phyloP scores from a whole-genome alignment of 495 filamentous ascomycete species.

The Extremus antarcticus region DNA sequence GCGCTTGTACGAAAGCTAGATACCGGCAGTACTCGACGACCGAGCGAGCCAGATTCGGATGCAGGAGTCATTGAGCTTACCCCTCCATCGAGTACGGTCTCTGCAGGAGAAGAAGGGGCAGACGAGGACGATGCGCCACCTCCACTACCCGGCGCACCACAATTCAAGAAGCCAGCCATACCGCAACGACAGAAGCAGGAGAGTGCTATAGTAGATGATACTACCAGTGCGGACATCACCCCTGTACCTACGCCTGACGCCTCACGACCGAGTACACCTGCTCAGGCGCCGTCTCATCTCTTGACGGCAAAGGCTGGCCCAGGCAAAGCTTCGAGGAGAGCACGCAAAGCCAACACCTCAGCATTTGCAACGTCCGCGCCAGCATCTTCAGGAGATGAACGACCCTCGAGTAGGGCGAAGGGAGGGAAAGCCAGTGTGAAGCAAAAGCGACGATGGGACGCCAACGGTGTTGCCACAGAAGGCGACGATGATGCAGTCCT shows the following conservation, averaged over 20 bases:
- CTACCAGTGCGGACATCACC: slow-evolving; percentile 48
- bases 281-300: slow-evolving; percentile 45
- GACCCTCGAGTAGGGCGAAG: slow-evolving; percentile 42
- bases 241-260: slow-evolving; percentile 61
- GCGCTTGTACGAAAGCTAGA: slow-evolving; percentile 84
- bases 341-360: slow-evolving; percentile 66
- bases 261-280: slow-evolving; percentile 66
- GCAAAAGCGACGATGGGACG: slow-evolving; percentile 83
- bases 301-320: slow-evolving; percentile 63
- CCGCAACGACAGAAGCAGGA: slow-evolving; percentile 1
- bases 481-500: slow-evolving; percentile 61
- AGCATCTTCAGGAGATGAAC: slow-evolving; percentile 77
- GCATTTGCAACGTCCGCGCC: slow-evolving; percentile 41
- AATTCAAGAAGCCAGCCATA: slow-evolving; percentile 14
- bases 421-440: slow-evolving; percentile 37
- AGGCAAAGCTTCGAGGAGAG: slow-evolving; percentile 66
- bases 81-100: slow-evolving; percentile 29
- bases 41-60: slow-evolving; percentile 19
- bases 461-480: slow-evolving; percentile 77
- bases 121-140: slow-evolving; percentile 35
- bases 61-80: slow-evolving; percentile 27
- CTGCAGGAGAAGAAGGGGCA: slow-evolving; percentile 18
- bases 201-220: slow-evolving; percentile 21
- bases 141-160: slow-evolving; percentile 37
- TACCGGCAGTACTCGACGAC: slow-evolving; percentile 19